phyloP scores from a whole-genome alignment of 2,329 filamentous ascomycete species.

The Dryadomyces quercus-mongolicae region DNA sequence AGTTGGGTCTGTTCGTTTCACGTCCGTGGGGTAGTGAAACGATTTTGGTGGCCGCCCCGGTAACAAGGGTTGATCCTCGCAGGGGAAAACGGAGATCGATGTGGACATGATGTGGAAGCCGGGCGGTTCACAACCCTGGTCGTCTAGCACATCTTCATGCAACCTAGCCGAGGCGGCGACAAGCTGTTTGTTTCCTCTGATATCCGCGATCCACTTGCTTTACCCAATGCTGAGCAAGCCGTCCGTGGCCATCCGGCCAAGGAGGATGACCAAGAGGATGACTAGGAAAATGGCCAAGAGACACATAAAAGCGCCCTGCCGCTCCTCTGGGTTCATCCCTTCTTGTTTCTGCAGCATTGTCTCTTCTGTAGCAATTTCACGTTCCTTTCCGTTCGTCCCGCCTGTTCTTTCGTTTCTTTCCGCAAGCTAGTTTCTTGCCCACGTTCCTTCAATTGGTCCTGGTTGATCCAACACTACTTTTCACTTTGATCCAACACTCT shows the following conservation, averaged over 20 bases:
- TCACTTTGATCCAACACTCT: background rate
- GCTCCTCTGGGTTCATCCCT: background rate
- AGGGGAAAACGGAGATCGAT: background rate
- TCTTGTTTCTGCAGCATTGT: background rate
- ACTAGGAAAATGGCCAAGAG: background rate
- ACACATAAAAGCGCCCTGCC: background rate
- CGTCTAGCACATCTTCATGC: no score
- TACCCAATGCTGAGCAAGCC: no score
- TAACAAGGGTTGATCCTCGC: background rate
- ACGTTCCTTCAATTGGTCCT: background rate
- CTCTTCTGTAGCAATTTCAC: slow-evolving; percentile 1
- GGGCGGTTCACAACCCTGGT: no score
- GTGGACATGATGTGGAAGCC: background rate
- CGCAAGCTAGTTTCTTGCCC: slow-evolving; percentile 1
- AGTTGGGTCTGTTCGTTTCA: background rate
- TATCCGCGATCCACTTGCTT: background rate
- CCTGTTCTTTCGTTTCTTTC: background rate
- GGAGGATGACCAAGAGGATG: no score
- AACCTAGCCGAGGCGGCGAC: no score
- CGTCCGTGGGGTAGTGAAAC: background rate
- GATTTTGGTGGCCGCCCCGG: background rate
- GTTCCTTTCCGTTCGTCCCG: slow-evolving; percentile 16
- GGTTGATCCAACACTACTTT: background rate
- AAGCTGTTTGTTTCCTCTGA: background rate
- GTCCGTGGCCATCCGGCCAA: background rate